Evolutionary conservation across 805 yeast genomes (phyloP), one percentile per base, ranked within the genome.

Genomic region (Jamesozyma hellenica): DNA sequence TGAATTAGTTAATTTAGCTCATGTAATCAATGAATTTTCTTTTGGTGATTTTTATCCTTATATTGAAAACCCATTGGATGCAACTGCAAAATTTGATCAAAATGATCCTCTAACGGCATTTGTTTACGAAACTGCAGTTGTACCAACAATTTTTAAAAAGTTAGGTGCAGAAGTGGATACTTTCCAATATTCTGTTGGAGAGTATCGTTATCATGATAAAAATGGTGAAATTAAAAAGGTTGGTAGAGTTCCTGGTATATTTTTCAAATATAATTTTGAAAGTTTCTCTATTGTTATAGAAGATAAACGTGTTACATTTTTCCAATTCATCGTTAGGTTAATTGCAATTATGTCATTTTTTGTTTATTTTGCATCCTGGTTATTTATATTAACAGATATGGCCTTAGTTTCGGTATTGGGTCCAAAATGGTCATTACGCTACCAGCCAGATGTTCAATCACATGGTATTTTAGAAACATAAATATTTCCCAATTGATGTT

Each of bases 1-100:
- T 10, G 75, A 75, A 30, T 62, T 70, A 17, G 62, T 84, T 42
- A 83, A 90, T 54, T 82, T 90, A 56, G 73, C 95, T 1, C 98
- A 92, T 61, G 75, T 76, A 4, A 79, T 92, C 43, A 74, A 75
- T 43, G 97, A 90, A 59, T 75, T 87, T 46, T 86, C 96, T 10
- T 90, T 79, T 62, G 98, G 98, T 12, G 84, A 77, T 28, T 87
- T 82, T 60, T 87, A 77, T 54, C 96, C 98, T 3, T 81, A 74
- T 50, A 69, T 88, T 46, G 71, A 80, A 49, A 90, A 90, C 55
- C 94, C 96, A n/a, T 69, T 92, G 46, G 97, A 92, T 58, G 69
- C 68, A 35, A 79, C 90, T 0, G 81, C 76, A 1, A 74, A 79
- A 48, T 41, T 60, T 16, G 56, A 61, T 14, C 70, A 86, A 2